Percentiles rank a stretch among this genome's conserved stretches.
Evolutionary conservation across 805 yeast species (phyloP).

Genomic region (Isabelozyma pseudorhagii): DNA sequence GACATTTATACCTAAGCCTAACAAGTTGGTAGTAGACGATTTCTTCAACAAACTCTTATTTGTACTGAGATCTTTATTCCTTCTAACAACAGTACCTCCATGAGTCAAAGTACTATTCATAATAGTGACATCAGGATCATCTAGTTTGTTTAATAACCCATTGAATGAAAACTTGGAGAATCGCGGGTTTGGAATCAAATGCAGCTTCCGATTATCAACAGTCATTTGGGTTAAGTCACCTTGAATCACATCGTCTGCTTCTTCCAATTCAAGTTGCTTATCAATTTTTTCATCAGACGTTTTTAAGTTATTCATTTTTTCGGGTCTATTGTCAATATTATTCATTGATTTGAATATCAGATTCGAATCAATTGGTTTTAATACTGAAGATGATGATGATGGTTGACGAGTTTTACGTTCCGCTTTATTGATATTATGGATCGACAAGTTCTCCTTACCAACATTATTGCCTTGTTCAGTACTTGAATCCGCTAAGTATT

Average conservation of each 20-base stretch:
- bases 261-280: slow-evolving; percentile 1
- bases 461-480: no score
- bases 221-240: slow-evolving; percentile 6
- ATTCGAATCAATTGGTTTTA: slow-evolving; percentile 8
- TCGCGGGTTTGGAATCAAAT: slow-evolving; percentile 39
- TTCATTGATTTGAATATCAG: not conserved
- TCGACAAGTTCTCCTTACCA: slow-evolving; percentile 12
- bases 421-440: slow-evolving; percentile 10
- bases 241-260: slow-evolving; percentile 1
- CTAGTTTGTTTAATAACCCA: slow-evolving; percentile 22
- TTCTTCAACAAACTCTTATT: slow-evolving; percentile 11
- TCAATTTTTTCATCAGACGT: slow-evolving; percentile 1
- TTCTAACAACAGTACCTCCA: slow-evolving; percentile 18
- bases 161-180: slow-evolving; percentile 42
- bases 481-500: slow-evolving; percentile 9
- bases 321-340: not conserved
- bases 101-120: slow-evolving; percentile 8
- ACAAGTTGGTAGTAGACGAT: slow-evolving; percentile 18
- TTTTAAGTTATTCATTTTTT: not conserved
- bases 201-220: slow-evolving; percentile 4
- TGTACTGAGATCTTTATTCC: not conserved
- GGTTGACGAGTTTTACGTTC: slow-evolving; percentile 4
- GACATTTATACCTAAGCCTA: slow-evolving; percentile 26
- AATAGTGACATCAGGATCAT: slow-evolving; percentile 8
- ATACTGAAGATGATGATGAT: not conserved